Evolutionary conservation across 352 stramenopile genomes (phyloP), one percentile per base, ranked within the genome.

Genomic region (Achlya hypogyna): DNA sequence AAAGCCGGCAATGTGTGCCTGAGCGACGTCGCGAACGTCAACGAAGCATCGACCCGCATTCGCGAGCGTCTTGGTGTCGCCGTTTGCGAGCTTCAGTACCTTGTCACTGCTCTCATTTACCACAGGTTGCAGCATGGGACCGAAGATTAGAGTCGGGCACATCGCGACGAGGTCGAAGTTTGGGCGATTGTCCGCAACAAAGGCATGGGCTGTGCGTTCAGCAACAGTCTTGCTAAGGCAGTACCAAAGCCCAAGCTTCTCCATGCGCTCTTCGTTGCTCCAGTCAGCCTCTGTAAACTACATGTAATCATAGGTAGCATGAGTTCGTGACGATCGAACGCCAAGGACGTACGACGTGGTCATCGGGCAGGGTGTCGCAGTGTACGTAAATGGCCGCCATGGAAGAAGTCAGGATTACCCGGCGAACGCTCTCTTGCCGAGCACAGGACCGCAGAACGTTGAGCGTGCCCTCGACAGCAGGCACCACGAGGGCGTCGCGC

Each of bases 1-100:
- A 34, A 95, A 66, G 0, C 82, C 86, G 22, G 75, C 77, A 69
- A 93, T 86, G 65, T 95, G 86, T 1, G 84, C 83, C n/a, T 76
- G 58, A 6, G 86, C 86, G 45, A 85, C 92, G 67, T 95, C 86
- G 2, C 86, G 83, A 35, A 95, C 86, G 66, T 95, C 86, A 35
- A 95, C 82, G 72, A 95, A 77, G 54, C 80, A 91, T 81, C 84
- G 91, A 69, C 91, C 79, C 81, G 54, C 20, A 56, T 62, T 38
- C 18, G 59, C 31, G 31, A 69, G 51, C 31, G 49, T 54, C n/a
- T 18, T 31, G 1, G 28, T 62, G 28, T 69, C 35, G 14, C 62
- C 56, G 49, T 53, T 34, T 12, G 49, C 49, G 29, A 54, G 29
- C 29, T 54, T 54, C 6, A 34, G 16, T 6, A 54, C 16, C 23